Evolutionary conservation across 306 rosid species (phyloP), one percentile per base, ranked within the genome.

Genomic region (Vigna trinervia): DNA sequence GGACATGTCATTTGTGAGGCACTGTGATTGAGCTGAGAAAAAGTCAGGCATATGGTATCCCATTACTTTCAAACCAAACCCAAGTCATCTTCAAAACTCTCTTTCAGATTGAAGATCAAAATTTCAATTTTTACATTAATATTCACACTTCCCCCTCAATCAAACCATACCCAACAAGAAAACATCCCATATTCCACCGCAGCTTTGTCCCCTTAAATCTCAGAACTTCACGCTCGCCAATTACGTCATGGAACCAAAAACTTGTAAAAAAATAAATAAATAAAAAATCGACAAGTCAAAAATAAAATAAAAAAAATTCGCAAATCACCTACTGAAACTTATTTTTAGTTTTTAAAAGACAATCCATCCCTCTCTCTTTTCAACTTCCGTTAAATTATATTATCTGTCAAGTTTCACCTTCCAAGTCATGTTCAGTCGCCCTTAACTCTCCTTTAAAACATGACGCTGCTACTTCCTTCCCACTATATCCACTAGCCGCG

Each of bases 401-500:
- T 30, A 54, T 38, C 12, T 20, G 39, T 50, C 74, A 23, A 45
- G 5, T 45, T 45, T 45, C 14, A 12, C 50, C n/a, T 7, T n/a
- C 60, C 61, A 12, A 2, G 11, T 2, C 7, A 58, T 36, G 32
- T 51, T 41, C 62, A 48, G 39, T 17, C 26, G 50, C 81, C 77
- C 73, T 46, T 43, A 68, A 3, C 45, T 68, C 63, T 67, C 77
- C 75, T 77, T 87, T 38, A 51, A 69, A 59, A 69, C 7, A 45
- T 64, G 80, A 81, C 83, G 71, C 64, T 71, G 59, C 64, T 48
- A 61, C 17, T 19, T 66, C 51, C 30, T 41, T 19, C 32, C 17
- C 50, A 41, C 51, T 15, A 32, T 36, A 60, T 50, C 71, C 65
- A 64, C 46, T 34, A 46, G 34, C 71, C 71, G 63, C 67, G 8